Conservation (phyloP, 148 eudicot genomes). For the Fagopyrum esculentum region DNA sequence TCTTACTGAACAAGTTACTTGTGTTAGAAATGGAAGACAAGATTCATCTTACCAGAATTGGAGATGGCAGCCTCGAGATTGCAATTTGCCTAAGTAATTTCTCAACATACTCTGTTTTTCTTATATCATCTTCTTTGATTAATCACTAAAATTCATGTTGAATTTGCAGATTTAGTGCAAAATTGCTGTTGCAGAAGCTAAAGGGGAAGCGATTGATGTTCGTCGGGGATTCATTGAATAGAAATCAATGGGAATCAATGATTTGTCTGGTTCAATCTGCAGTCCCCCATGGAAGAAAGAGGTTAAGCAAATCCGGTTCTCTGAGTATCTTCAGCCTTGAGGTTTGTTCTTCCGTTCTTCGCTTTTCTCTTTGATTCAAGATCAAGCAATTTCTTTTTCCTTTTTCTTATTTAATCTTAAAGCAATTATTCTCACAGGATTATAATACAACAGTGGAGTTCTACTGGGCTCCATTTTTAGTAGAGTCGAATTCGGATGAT, state of each 20-base stretch:
- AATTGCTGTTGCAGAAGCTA: slow-evolving; percentile 70
- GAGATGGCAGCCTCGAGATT: slow-evolving; percentile 96
- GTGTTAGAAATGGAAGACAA: slow-evolving; percentile 77
- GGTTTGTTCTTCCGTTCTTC: slow-evolving; percentile 22
- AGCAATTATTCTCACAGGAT: slow-evolving; percentile 36
- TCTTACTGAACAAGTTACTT: slow-evolving; percentile 78
- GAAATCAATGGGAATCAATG: slow-evolving; percentile 99
- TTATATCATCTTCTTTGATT: background rate
- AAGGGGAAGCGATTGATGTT: slow-evolving; percentile 91
- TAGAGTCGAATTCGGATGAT: slow-evolving; percentile 96
- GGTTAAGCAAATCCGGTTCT: slow-evolving; percentile 64
- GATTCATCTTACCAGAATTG: slow-evolving; percentile 70
- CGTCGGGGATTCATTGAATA: slow-evolving; percentile 89
- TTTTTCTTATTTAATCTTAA: background rate
- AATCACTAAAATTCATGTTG: background rate
- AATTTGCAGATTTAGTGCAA: slow-evolving; percentile 55
- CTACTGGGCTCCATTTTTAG: slow-evolving; percentile 95
- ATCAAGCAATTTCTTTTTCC: background rate
- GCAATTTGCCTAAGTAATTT: slow-evolving; percentile 71
- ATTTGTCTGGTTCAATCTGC: slow-evolving; percentile 80
- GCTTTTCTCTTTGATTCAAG: no score
- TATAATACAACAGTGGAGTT: slow-evolving; percentile 95
- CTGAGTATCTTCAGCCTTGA: slow-evolving; percentile 68
- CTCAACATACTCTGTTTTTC: background rate
- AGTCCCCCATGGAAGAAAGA: slow-evolving; percentile 57